phyloP scores from a whole-genome alignment of 2,329 filamentous ascomycete species.

The Bipolaris gigantea region DNA sequence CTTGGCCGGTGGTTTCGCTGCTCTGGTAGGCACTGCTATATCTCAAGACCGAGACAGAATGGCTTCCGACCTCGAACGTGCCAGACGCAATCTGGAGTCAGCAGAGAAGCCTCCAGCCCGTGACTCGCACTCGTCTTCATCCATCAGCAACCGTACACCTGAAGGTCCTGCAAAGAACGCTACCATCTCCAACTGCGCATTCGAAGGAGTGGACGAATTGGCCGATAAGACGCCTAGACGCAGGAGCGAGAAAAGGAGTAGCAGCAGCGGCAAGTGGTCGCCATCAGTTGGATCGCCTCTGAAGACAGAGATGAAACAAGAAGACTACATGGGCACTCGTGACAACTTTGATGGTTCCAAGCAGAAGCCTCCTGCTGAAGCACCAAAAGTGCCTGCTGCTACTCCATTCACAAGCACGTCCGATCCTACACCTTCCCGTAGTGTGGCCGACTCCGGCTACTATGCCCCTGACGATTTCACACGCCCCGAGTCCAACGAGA shows the following conservation, averaged over 20 bases:
- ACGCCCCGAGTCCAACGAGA: constrained; percentile 22
- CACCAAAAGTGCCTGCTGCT: constrained; percentile 17
- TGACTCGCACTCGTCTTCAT: constrained; percentile 17
- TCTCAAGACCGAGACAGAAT: constrained; percentile 42
- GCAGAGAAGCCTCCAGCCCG: constrained; percentile 19
- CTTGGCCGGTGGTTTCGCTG: constrained; percentile 39
- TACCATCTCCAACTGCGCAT: constrained; percentile 39
- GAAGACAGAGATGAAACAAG: constrained; percentile 48
- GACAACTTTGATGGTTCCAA: constrained; percentile 9
- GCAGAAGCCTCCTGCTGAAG: constrained; percentile 21
- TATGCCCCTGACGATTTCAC: constrained; percentile 37
- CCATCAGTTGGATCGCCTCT: constrained; percentile 49
- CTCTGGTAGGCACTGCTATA: constrained; percentile 35
- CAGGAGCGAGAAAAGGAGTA: constrained; percentile 52
- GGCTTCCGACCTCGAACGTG: constrained; percentile 32
- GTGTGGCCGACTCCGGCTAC: constrained; percentile 38
- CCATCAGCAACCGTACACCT: constrained; percentile 21
- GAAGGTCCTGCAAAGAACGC: constrained; percentile 20
- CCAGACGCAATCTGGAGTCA: constrained; percentile 30
- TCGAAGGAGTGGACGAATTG: constrained; percentile 40
- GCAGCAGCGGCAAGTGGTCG: constrained; percentile 45
- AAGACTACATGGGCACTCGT: constrained; percentile 46
- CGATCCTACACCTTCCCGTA: constrained; percentile 19
- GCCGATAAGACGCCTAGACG: constrained; percentile 49
- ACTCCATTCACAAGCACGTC: constrained; percentile 17